Conservation (phyloP, 169 alveolate species). For the Blepharisma undulans region DNA sequence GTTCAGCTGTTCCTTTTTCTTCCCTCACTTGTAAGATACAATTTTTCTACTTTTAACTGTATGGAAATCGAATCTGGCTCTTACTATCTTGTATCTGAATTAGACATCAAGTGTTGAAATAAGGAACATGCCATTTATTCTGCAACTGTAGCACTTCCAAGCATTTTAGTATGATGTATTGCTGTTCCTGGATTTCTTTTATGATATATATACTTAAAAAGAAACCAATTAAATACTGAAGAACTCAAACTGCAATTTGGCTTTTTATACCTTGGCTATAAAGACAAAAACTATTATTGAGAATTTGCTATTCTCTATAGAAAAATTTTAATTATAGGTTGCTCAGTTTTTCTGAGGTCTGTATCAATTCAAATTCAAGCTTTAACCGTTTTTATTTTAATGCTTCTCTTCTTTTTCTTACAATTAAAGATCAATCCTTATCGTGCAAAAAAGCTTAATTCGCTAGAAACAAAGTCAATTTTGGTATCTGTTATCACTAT, state of each 20-base stretch:
- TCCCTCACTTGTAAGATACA: conserved; percentile 44
- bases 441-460: too few species aligned
- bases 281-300: neutral
- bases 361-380: neutral
- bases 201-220: neutral
- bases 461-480: too few species aligned
- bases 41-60: conserved; percentile 46
- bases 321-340: neutral
- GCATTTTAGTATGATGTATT: conserved; percentile 52
- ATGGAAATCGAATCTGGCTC: conserved; percentile 37
- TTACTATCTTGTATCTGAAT: neutral
- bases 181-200: conserved; percentile 45
- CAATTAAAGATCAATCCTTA: too few species aligned
- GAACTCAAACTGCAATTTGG: neutral
- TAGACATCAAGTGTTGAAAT: conserved; percentile 51
- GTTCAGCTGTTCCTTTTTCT: conserved; percentile 53
- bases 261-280: neutral
- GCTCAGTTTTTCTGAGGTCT: neutral
- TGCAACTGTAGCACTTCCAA: conserved; percentile 47
- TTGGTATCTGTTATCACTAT: too few species aligned
- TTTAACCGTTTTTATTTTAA: too few species aligned
- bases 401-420: too few species aligned
- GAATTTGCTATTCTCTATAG: neutral
- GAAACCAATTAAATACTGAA: neutral
- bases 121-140: conserved; percentile 44